Percentiles rank a stretch among this genome's conserved stretches.
Conservation (phyloP, 176 grass and related monocot genomes). For the Raddia guianensis region DNA sequence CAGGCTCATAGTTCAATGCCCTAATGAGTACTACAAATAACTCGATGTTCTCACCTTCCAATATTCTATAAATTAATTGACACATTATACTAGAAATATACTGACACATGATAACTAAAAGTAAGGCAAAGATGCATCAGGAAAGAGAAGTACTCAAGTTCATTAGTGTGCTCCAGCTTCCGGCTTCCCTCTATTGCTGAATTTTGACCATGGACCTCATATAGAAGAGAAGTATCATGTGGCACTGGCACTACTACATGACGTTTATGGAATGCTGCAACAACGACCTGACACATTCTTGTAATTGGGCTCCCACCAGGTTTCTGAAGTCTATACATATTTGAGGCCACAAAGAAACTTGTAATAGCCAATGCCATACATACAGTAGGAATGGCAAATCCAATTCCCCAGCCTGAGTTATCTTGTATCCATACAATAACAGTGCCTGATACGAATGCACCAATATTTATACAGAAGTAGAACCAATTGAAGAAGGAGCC, state of each 20-base stretch:
- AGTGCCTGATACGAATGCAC: conserved; percentile 65
- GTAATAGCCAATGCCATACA: conserved; percentile 82
- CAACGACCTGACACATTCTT: conserved; percentile 79
- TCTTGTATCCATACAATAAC: conserved; percentile 88
- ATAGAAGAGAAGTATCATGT: conserved; percentile 64
- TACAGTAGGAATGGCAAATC: conserved; percentile 79
- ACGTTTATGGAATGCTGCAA: conserved; percentile 71
- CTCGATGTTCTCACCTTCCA: neutral
- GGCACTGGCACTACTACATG: conserved; percentile 53
- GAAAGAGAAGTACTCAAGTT: conserved; percentile 57
- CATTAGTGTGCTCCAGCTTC: conserved; percentile 77
- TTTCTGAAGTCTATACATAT: conserved; percentile 85
- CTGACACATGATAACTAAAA: neutral
- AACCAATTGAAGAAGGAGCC: conserved; percentile 98
- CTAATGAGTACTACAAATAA: neutral
- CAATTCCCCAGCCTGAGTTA: conserved; percentile 85
- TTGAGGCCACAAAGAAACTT: conserved; percentile 74
- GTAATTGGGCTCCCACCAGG: conserved; percentile 81
- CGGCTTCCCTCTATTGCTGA: conserved; percentile 89
- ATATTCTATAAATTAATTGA: neutral
- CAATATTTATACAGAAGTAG: conserved; percentile 87
- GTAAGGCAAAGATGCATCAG: neutral
- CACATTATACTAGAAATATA: neutral
- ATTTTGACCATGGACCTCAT: conserved; percentile 63
- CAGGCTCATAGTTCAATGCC: neutral